phyloP scores from a whole-genome alignment of 805 yeast species.

The Ogataea chonburiensis region DNA sequence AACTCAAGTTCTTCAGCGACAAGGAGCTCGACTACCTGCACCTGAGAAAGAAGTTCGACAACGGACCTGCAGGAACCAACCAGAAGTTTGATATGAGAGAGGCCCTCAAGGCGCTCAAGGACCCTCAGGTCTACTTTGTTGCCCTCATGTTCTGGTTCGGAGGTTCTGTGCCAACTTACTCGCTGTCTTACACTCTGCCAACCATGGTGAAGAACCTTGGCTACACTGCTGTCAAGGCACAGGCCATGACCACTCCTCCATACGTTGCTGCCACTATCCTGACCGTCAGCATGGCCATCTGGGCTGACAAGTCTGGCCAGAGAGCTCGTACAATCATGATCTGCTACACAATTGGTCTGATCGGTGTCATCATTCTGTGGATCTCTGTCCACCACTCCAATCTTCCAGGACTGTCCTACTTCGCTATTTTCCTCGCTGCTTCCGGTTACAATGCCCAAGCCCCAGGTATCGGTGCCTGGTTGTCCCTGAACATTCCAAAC shows the following conservation, averaged over 20 bases:
- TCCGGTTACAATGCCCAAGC: constrained; percentile 35
- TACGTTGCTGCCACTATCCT: constrained; percentile 32
- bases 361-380: constrained; percentile 39
- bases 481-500: constrained; percentile 20
- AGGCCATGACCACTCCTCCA: constrained; percentile 45
- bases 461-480: constrained; percentile 24
- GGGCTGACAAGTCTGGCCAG: constrained; percentile 31
- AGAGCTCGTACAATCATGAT: constrained; percentile 39
- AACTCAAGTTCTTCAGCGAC: constrained; percentile 13
- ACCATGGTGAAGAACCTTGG: constrained; percentile 45
- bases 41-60: constrained; percentile 16
- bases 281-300: constrained; percentile 33
- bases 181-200: constrained; percentile 44
- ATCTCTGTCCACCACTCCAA: constrained; percentile 42
- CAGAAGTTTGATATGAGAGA: constrained; percentile 19
- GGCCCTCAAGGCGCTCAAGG: constrained; percentile 36
- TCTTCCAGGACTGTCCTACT: constrained; percentile 41
- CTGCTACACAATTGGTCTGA: constrained; percentile 37
- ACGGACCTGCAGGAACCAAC: constrained; percentile 17
- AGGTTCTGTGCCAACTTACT: constrained; percentile 39
- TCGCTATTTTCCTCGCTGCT: constrained; percentile 43
- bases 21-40: constrained; percentile 14
- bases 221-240: constrained; percentile 40
- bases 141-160: constrained; percentile 35
- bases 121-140: constrained; percentile 41